Evolutionary conservation across 768 basidiomycete genomes (phyloP), one percentile per base, ranked within the genome.

Genomic region (Xerocomellus dryophilus): DNA sequence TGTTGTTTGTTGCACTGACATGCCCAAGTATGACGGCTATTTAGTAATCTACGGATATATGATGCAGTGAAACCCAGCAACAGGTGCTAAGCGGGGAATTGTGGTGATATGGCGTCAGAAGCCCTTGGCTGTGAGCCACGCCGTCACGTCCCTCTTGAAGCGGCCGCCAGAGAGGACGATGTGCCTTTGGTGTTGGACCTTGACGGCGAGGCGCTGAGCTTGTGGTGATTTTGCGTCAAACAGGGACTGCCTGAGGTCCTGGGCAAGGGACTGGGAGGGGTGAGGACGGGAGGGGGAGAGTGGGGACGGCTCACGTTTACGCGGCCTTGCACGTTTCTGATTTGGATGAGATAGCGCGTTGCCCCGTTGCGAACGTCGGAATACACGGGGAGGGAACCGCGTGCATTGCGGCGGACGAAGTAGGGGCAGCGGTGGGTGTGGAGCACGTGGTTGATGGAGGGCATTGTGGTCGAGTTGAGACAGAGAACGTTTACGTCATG

Each of bases 341-440:
- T 76, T 42, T 79, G 75, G 41, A 86, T 69, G 34, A 80, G 72
- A 56, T 81, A 73, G 51, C 82, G 80, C 5, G 83, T 79, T 54
- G 85, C 80, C 29, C 71, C 81, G 66, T 86, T 88, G 57, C 85
- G 82, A 42, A 88, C 66, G 66, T 90, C 86, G 27, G 85, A 80
- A 68, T 90, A 90, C 23, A 92, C 86, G 41, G 89, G 88, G 29
- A 91, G 76, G 44, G 80, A 79, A 31, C 86, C 85, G 46, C 77
- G 77, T 43, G 79, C 68, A 68, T 88, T 90, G 56, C 89, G 81
- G 20, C 81, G 78, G 42, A 92, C 75, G 56, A 78, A 80, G 71
- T 89, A 92, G 52, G 61, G 18, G 21, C 9, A 23, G 27, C 41
- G 49, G 25, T 50, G 39, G 51, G 11, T 39, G 35, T 14, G 11